Percentiles rank a stretch among this genome's conserved stretches.
Conservation (phyloP, 179 eudicot genomes). For the Spergularia azorica region DNA sequence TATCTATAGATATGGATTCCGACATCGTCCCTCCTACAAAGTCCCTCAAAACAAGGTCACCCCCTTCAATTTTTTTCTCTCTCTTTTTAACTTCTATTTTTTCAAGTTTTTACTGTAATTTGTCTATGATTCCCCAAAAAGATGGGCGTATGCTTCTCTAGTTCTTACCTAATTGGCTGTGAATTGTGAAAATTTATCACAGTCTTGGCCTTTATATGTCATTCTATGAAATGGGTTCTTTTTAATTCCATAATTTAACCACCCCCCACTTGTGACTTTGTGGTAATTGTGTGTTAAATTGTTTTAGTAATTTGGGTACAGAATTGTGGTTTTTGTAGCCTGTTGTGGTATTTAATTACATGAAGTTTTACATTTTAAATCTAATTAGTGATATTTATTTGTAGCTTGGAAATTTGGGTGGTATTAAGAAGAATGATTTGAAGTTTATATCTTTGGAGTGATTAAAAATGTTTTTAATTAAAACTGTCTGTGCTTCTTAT, state of each 20-base stretch:
- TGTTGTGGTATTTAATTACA: background rate
- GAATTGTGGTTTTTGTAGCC: background rate
- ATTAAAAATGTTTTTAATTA: background rate
- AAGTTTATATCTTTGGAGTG: background rate
- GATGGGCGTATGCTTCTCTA: background rate
- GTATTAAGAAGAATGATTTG: background rate
- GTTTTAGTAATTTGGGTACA: background rate
- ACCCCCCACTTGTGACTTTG: background rate
- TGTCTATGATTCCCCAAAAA: background rate
- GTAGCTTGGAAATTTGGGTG: background rate
- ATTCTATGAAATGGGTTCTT: background rate
- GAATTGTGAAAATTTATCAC: too few relatives aligned
- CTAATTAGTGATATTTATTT: background rate
- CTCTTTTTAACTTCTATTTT: background rate
- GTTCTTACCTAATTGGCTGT: background rate
- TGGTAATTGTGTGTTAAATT: background rate
- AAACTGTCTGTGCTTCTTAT: too few relatives aligned
- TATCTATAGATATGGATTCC: conserved; percentile 32
- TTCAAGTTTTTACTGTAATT: background rate
- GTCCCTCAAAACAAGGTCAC: conserved; percentile 26
- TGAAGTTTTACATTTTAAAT: background rate
- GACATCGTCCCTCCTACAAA: conserved; percentile 19
- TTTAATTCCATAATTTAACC: background rate
- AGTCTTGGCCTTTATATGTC: conserved; percentile 5
- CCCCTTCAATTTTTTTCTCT: background rate